Base-by-base conservation (phyloP, 2,329 filamentous ascomycete species). In the Tympanopsis confertula region DNA sequence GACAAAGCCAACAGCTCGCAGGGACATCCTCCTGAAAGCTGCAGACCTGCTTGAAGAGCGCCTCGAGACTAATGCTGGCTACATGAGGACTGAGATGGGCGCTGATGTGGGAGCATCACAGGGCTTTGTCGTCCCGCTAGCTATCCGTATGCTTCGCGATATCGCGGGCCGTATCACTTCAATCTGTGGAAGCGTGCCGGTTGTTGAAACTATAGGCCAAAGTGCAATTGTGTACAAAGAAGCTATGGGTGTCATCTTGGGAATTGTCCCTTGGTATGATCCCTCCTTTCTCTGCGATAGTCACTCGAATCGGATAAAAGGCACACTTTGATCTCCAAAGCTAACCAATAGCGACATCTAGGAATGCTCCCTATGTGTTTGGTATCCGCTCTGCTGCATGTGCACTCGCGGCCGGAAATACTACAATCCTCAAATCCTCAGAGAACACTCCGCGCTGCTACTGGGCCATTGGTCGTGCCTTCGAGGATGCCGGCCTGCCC, bases 71-170 rank as follows among this genome's bases (percentile, higher is more conserved):
- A 49, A 71, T 32, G 58, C 56, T 15, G 47, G 56, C 19, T 71
- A 69, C 49, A 68, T 71, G 58, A 55, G 57, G 40, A 57, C 68
- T 20, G 72, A 80, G 55, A 79, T 71, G 1, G 74, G 71, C 3
- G 64, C 44, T 28, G 47, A 46, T 20, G 32, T 39, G 7, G 22
- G 22, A 7, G 22, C 22, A 7, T 26, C 22, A n/a, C 22, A 26
- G 22, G n/a, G 7, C 7, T 26, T 26, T 26, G 22, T 26, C 7
- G 22, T n/a, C 7, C 22, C 22, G 22, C 22, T 26, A n/a, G 22
- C 7, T 7, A 26, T 26, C 22, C 13, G 12, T 38, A 13, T 38
- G 19, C 39, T 41, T 4, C 24, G 36, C 15, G 36, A 38, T 3
- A n/a, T 41, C 28, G 36, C 36, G 4, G 36, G 36, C n/a, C 36